Percentiles rank a stretch among this genome's conserved stretches.
These are phyloP conservation scores for Oehlia diaphana DNA, from an alignment of 192 early-diverging fungal species.

Conservation along the genomic window DNA sequence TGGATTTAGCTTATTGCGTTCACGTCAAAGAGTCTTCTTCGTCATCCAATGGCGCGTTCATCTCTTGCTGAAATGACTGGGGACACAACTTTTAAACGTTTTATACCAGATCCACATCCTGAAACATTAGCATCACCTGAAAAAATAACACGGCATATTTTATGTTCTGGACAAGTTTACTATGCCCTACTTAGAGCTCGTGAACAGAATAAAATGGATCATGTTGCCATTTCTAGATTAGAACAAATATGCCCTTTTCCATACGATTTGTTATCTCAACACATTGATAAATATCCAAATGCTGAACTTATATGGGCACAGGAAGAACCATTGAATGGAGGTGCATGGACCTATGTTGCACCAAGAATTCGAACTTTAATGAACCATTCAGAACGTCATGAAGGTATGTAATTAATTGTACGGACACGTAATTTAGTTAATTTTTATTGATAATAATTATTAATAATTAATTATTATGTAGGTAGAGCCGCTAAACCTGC, in stretches of 20 bases:
- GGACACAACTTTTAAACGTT: constrained; percentile 82
- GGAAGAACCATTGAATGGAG: constrained; percentile 95
- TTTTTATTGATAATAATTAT: too few species aligned
- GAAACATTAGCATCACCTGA: constrained; percentile 75
- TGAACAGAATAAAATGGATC: constrained; percentile 84
- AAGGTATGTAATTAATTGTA: constrained; percentile 32
- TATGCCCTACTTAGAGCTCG: constrained; percentile 88
- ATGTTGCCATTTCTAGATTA: constrained; percentile 90
- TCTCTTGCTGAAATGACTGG: constrained; percentile 68
- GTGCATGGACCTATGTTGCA: constrained; percentile 86
- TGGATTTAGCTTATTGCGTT: constrained; percentile 60
- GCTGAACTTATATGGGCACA: constrained; percentile 93
- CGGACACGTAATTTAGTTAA: too few species aligned
- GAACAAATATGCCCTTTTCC: constrained; percentile 98
- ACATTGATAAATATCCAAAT: constrained; percentile 88
- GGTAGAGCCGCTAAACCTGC: constrained; percentile 69
- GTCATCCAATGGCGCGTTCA: constrained; percentile 91
- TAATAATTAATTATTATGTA: background rate
- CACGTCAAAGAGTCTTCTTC: constrained; percentile 87
- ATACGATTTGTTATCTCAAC: constrained; percentile 83
- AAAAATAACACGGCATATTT: constrained; percentile 87
- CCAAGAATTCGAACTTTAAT: constrained; percentile 84
- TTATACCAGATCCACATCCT: constrained; percentile 91
- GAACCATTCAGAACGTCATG: constrained; percentile 70
- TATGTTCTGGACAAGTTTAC: constrained; percentile 98